Conservation (phyloP, 208 protist species). For the Leishmania braziliensis region DNA sequence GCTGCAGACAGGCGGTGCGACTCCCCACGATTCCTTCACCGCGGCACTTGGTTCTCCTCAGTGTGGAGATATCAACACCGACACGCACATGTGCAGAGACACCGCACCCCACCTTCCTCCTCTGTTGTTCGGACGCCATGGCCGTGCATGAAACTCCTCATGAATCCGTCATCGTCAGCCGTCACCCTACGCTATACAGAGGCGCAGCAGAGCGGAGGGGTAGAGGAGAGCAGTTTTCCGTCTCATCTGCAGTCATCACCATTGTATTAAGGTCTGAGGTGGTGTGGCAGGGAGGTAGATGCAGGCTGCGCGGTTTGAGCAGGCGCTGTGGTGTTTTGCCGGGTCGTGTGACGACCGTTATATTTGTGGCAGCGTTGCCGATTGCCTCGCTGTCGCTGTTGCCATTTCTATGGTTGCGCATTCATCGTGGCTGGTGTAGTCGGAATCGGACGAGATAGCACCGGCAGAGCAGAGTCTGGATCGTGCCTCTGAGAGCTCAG, state of each 20-base stretch:
- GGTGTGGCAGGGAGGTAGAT: background rate
- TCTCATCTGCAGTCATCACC: background rate
- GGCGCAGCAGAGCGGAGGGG: background rate
- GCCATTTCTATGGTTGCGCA: background rate
- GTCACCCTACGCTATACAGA: background rate
- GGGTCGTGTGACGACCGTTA: background rate
- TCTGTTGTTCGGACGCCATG: background rate
- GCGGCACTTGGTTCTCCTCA: background rate
- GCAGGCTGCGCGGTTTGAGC: background rate
- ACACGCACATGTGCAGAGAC: background rate
- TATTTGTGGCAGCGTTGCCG: background rate
- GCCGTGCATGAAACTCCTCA: background rate
- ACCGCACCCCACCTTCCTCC: background rate
- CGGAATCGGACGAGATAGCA: background rate
- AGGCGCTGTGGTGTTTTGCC: background rate
- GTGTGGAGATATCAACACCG: background rate
- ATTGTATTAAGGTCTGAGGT: background rate
- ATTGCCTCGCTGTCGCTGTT: background rate
- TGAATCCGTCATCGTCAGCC: background rate
- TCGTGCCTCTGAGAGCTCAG: constrained; percentile 21
- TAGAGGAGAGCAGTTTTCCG: background rate
- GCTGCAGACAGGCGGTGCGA: background rate
- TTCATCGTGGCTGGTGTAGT: background rate
- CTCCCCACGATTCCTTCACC: background rate
- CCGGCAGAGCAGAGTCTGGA: background rate